Conservation (phyloP, 352 stramenopile genomes). For the Sclerospora graminicola region DNA sequence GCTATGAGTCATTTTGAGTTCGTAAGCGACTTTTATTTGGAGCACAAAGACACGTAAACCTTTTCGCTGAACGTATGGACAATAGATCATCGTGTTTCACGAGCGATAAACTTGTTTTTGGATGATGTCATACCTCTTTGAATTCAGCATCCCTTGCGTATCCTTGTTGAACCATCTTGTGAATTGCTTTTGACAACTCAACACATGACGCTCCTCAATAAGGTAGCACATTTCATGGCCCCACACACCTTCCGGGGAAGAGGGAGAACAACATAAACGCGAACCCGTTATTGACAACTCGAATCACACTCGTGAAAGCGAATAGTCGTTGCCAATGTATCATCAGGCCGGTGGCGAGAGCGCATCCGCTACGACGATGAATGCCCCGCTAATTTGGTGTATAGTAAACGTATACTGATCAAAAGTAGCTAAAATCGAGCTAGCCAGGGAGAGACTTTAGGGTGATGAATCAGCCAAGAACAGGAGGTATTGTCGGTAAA, state of each 20-base stretch:
- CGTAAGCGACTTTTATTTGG: background rate
- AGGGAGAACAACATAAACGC: no score
- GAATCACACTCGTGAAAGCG: background rate
- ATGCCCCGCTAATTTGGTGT: background rate
- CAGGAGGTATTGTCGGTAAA: slow-evolving; percentile 4
- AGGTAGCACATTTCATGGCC: no score
- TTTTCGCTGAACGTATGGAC: background rate
- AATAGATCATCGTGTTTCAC: background rate
- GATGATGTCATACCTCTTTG: background rate
- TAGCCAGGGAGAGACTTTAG: background rate
- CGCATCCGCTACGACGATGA: slow-evolving; percentile 2
- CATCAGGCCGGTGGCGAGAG: background rate
- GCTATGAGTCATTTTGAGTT: background rate
- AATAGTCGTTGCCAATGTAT: background rate
- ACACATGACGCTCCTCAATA: background rate
- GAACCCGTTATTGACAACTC: background rate
- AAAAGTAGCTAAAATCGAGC: background rate
- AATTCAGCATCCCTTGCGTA: background rate
- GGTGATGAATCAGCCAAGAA: slow-evolving; percentile 1
- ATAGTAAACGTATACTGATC: background rate
- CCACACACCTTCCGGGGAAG: no score
- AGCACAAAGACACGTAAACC: background rate
- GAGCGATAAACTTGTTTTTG: background rate
- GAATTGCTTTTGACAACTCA: background rate
- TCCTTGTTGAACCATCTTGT: background rate